Evolutionary conservation across 2,329 filamentous ascomycete species (phyloP).

Genomic region (Xylaria sp.): DNA sequence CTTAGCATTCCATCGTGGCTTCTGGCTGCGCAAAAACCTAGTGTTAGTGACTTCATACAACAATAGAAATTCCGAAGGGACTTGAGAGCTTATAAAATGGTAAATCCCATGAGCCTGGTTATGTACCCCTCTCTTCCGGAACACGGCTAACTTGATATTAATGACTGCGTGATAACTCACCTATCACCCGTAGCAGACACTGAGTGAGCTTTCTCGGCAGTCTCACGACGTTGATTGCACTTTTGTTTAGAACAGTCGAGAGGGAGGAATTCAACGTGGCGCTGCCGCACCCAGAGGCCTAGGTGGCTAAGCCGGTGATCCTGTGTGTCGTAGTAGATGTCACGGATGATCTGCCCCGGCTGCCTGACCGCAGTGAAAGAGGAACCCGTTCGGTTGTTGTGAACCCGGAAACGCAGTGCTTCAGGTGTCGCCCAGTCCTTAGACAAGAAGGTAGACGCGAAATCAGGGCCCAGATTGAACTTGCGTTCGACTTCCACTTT

Average conservation of each 20-base stretch:
- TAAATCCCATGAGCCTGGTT: neutral
- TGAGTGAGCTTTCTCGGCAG: neutral
- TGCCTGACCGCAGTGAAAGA: slow-evolving; percentile 25
- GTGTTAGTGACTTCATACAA: neutral
- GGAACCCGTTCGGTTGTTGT: neutral
- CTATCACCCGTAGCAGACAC: neutral
- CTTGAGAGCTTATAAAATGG: neutral
- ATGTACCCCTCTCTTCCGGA: neutral
- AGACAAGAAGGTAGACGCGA: slow-evolving; percentile 28
- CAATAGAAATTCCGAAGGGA: neutral
- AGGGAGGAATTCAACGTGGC: slow-evolving; percentile 13
- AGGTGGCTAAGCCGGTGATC: slow-evolving; percentile 31
- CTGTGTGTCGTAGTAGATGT: slow-evolving; percentile 41
- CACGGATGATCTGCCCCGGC: slow-evolving; percentile 32
- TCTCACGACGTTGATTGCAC: neutral
- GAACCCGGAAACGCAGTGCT: neutral
- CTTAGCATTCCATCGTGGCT: slow-evolving; percentile 40
- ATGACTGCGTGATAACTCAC: slow-evolving; percentile 6
- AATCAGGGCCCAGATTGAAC: slow-evolving; percentile 38
- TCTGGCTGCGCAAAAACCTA: neutral
- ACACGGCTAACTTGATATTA: neutral
- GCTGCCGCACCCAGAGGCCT: slow-evolving; percentile 39
- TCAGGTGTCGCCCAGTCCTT: neutral
- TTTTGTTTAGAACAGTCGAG: neutral
- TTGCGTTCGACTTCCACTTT: slow-evolving; percentile 41